Evolutionary conservation across 2,329 filamentous ascomycete species (phyloP), one percentile per base, ranked within the genome.

Genomic region (Emmonsia crescens): DNA sequence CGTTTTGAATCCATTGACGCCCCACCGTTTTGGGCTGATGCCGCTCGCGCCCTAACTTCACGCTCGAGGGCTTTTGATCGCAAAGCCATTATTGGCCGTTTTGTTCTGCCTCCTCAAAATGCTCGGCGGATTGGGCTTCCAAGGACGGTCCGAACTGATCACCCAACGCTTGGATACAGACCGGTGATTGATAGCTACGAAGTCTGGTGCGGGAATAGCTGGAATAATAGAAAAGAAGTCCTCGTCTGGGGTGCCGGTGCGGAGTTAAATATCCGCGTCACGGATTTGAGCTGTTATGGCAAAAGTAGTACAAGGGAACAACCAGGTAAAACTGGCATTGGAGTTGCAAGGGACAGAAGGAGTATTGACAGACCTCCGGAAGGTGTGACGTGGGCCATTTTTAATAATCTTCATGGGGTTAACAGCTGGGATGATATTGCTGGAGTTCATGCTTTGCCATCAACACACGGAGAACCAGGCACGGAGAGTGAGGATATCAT

Each of bases 231-330:
- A 65, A 79, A 77, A 66, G 83, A 86, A 67, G 78, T 83, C 0
- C 69, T 87, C 8, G 82, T 79, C 2, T 85, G 83, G 79, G 83
- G 83, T 59, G 84, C 84, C 14, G 85, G 82, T 0, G 80, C 84
- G 1, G 78, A 83, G 62, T 68, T 87, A 10, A 72, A 82, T 4
- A 64, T 85, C 61, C 75, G 81, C 24, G 73, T 78, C 12, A 80
- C 78, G 66, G 73, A 79, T 60, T 76, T 76, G 29, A 78, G 76
- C 2, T 66, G 65, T 61, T 60, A 67, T 59, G 60, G 63, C 40
- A 64, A 62, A 44, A 24, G 29, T 14, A 40, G 31, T 21, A 29
- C 21, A 56, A 55, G 42, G 24, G 42, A 24, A 24, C 44, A 21
- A 21, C 27, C 46, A 19, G 10, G 27, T 19, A 16, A 60, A 27